A percentile compares a stretch with the other conserved stretches of the same genome.
phyloP scores from a whole-genome alignment of 1,139 yeast genomes.

The Nadsonia commutata region DNA sequence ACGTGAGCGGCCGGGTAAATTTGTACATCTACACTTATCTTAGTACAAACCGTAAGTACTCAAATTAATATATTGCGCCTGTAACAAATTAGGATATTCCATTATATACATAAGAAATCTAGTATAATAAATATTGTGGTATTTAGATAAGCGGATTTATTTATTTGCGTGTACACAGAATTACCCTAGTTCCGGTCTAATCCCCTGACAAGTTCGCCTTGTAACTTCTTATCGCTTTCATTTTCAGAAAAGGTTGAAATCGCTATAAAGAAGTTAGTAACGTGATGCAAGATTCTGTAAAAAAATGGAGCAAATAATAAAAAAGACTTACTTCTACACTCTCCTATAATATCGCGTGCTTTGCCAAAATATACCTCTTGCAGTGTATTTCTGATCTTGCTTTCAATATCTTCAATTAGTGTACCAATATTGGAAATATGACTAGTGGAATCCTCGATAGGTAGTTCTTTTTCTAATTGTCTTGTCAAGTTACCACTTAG shows the following conservation, averaged over 20 bases:
- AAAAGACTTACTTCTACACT: conserved; percentile 37
- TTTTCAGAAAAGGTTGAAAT: conserved; percentile 19
- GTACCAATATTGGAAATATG: conserved; percentile 81
- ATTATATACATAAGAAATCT: too few relatives aligned
- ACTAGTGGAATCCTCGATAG: conserved; percentile 32
- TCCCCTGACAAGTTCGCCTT: conserved; percentile 19
- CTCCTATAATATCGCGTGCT: conserved; percentile 71
- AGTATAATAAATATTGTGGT: too few relatives aligned
- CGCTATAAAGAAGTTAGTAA: neutral
- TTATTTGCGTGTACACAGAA: too few relatives aligned
- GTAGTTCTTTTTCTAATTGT: conserved; percentile 37
- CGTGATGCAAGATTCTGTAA: neutral
- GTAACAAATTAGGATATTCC: too few relatives aligned
- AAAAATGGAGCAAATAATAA: neutral
- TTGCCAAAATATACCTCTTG: conserved; percentile 95
- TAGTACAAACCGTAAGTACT: too few relatives aligned
- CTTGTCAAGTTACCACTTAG: conserved; percentile 79
- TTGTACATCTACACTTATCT: too few relatives aligned
- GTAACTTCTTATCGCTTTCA: conserved; percentile 18
- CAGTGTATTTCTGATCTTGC: conserved; percentile 69
- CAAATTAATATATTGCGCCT: too few relatives aligned
- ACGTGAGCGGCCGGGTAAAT: neutral
- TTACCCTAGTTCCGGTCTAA: conserved; percentile 9
- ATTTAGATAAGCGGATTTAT: too few relatives aligned
- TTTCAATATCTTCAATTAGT: conserved; percentile 76